Base-by-base conservation (phyloP, 2,329 filamentous ascomycete species). In the Grosmannia huntii region DNA sequence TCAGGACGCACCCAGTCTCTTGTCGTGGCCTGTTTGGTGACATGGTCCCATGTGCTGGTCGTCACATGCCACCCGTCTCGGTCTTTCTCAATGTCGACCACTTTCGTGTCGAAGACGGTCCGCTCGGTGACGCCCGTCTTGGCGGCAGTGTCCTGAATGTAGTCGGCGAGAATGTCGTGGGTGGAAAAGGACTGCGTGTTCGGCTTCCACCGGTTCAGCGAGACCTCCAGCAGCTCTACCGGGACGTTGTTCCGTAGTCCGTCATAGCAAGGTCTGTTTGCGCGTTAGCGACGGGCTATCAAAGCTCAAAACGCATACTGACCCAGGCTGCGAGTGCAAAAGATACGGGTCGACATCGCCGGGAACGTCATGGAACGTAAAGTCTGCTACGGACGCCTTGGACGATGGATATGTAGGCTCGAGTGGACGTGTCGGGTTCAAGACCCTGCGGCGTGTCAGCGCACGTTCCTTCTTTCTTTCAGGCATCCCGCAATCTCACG, bases 181-280 rank as follows among this genome's bases (percentile, higher is more conserved):
- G 71, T 76, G 5, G 85, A 79, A 60, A 80, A 81, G 19, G 82
- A 79, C 2, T 76, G 76, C 0, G 82, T 86, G 0, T 78, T 80
- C 6, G 75, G 68, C 0, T 83, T 81, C 78, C 85, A 89, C 0
- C 65, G 61, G 4, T 70, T 66, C 2, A 79, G 67, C 10, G 68
- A 70, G 59, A 70, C 76, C 49, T 69, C 67, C 69, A 79, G 72
- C 3, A 78, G 64, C 25, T 68, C 75, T n/a, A 85, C 83, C 0
- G 87, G 85, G 4, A 91, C 85, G 64, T 92, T 94, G 41, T 87
- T 89, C 65, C 85, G 85, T 9, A 91, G 71, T 2, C 78, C 76
- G 5, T 68, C 69, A 59, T 79, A 71, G 78, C 80, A 73, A 76
- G 90, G 71, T n/a, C 36, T 46, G n/a, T 6, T 68, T 14, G 49